A percentile compares a stretch with the other conserved stretches of the same genome.
Conservation (phyloP, 2,329 filamentous ascomycete species). For the Fusarium sp. region DNA sequence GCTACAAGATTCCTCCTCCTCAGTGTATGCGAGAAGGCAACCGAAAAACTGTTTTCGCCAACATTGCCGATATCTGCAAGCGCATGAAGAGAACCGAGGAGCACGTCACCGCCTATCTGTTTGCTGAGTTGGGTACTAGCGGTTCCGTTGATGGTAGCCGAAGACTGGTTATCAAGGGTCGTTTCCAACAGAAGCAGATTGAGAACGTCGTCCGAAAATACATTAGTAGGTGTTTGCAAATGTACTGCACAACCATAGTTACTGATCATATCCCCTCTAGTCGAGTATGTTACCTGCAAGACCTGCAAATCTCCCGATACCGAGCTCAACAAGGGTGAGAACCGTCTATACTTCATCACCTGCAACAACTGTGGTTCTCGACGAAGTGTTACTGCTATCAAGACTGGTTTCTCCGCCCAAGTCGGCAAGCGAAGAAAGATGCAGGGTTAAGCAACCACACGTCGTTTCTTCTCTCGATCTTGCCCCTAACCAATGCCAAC, state of each 20-base stretch:
- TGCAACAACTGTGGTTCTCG: constrained; percentile 86
- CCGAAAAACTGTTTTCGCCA: constrained; percentile 99
- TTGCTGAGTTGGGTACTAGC: constrained; percentile 97
- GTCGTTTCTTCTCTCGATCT: constrained; percentile 16
- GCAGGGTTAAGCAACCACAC: constrained; percentile 70
- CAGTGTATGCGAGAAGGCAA: constrained; percentile 99
- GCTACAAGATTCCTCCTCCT: constrained; percentile 98
- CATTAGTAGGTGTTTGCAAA: constrained; percentile 74
- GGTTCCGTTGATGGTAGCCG: constrained; percentile 94
- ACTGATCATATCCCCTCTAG: constrained; percentile 56
- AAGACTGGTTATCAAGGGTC: constrained; percentile 97
- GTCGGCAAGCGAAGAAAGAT: constrained; percentile 98
- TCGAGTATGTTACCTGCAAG: constrained; percentile 99
- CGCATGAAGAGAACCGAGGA: constrained; percentile 99
- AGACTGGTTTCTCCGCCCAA: constrained; percentile 99
- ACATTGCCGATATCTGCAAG: constrained; percentile 98
- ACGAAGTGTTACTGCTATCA: constrained; percentile 95
- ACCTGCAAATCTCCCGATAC: constrained; percentile 96
- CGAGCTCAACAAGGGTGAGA: constrained; percentile 98
- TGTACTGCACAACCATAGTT: neutral
- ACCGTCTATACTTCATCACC: constrained; percentile 98
- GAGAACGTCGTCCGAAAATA: constrained; percentile 97
- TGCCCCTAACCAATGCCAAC: constrained; percentile 4
- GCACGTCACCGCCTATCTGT: constrained; percentile 95
- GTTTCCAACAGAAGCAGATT: constrained; percentile 99